These are phyloP conservation scores for Metschnikowia cubensis DNA, from an alignment of 805 yeast species.

Conservation along the genomic window DNA sequence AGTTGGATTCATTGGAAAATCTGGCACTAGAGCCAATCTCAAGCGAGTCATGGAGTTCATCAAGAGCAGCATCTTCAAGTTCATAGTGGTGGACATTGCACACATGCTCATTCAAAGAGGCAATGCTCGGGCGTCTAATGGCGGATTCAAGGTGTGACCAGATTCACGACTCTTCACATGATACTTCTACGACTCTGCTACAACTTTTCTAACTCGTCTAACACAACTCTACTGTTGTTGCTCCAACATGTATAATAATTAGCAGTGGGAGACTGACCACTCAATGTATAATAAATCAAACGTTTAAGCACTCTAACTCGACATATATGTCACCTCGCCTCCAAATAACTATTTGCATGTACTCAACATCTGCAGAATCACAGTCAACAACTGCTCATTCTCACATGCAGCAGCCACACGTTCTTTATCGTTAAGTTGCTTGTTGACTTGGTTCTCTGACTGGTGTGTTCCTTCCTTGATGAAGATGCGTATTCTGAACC, in stretches of 20 bases:
- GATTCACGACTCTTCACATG: not conserved
- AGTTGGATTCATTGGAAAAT: conserved; percentile 8
- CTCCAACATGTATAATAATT: not conserved
- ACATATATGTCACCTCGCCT: no score
- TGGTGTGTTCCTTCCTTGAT: conserved; percentile 93
- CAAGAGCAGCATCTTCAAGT: conserved; percentile 30
- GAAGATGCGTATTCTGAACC: conserved; percentile 74
- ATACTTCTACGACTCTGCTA: no score
- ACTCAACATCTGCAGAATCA: conserved; percentile 87
- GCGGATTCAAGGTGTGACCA: not conserved
- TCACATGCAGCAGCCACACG: conserved; percentile 98
- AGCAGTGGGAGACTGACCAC: not conserved
- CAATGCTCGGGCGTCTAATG: not conserved
- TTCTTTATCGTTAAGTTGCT: conserved; percentile 95
- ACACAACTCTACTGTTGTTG: not conserved
- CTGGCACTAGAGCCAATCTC: conserved; percentile 17
- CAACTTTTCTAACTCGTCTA: no score
- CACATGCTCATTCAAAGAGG: conserved; percentile 28
- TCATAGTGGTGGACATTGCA: conserved; percentile 34
- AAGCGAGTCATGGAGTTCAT: conserved; percentile 34
- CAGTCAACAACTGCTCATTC: conserved; percentile 83
- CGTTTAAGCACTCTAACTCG: no score
- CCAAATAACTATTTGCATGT: conserved; percentile 48
- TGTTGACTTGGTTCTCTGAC: conserved; percentile 92
- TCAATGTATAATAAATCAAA: no score